Conservation (phyloP, 306 rosid genomes). For the Vicia villosa region DNA sequence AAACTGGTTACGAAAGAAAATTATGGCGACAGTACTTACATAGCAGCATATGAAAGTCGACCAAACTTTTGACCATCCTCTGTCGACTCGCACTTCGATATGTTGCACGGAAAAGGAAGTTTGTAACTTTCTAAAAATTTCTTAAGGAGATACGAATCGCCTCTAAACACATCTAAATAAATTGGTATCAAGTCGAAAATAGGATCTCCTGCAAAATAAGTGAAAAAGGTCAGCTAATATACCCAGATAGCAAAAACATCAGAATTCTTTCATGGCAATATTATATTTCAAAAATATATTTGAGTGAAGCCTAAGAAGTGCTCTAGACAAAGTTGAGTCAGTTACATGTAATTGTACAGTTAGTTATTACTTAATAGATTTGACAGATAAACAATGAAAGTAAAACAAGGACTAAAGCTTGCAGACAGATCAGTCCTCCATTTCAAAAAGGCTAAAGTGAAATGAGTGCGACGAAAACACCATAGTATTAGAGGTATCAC, state of each 20-base stretch:
- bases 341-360: neutral
- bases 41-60: conserved; percentile 80
- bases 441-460: conserved; percentile 7
- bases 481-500: too few relatives aligned
- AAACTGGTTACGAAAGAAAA: conserved; percentile 16
- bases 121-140: conserved; percentile 75
- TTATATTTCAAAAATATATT: conserved; percentile 5
- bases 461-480: neutral
- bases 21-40: conserved; percentile 61
- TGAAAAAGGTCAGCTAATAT: conserved; percentile 29
- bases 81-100: conserved; percentile 42
- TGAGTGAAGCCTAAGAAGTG: neutral
- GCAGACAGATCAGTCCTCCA: neutral
- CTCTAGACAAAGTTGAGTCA: neutral
- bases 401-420: conserved; percentile 6
- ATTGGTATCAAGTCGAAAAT: conserved; percentile 82
- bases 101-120: conserved; percentile 62
- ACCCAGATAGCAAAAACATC: conserved; percentile 7
- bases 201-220: conserved; percentile 75
- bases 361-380: conserved; percentile 28
- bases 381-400: conserved; percentile 25
- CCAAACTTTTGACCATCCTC: conserved; percentile 55
- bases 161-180: conserved; percentile 88
- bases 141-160: conserved; percentile 64
- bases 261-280: conserved; percentile 13